Evolutionary conservation across 2,329 filamentous ascomycete species (phyloP), one percentile per base, ranked within the genome.

Genomic region (Pseudogymnoascus sp.): DNA sequence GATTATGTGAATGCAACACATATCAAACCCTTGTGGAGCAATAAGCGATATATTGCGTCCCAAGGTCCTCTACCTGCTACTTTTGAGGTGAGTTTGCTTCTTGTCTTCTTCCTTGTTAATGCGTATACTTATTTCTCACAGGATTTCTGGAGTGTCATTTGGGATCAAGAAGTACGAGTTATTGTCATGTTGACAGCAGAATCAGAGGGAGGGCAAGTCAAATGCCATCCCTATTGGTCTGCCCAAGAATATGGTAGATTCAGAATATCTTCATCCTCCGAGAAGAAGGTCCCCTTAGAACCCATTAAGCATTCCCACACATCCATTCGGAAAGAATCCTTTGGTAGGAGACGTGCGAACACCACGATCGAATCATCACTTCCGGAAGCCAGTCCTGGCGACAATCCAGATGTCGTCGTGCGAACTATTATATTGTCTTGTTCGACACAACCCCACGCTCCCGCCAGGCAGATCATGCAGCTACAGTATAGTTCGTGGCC

Each of bases 111-210:
- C 17, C n/a, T 35, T 59, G 7, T 13, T 11, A 39, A 54, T 29
- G 13, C 33, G 21, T 24, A 62, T 59, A 62, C 62, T 64, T 61
- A 67, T 47, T 21, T 60, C 24, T 41, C 6, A 66, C 67, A 94
- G 90, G 94, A 99, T 73, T 99, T 99, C 71, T 99, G 94, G 94
- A 93, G 91, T 63, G 88, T 97, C 9, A 82, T 97, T 31, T 99
- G 94, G 94, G 92, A 97, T 71, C 90, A 97, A 74, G 92, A 97
- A 71, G 87, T 96, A 3, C 88, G 93, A 59, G 90, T 97, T 26
- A 88, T 99, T 64, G 92, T 97, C 66, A 97, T 97, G 88, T 81
- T 99, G 66, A 99, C 94, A 5, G 93, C 94, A 1, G 93, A 97
- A 74, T 84, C 89, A 26, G 94, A 99, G 76, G 91, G 92, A 24